phyloP scores from a whole-genome alignment of 2,329 filamentous ascomycete species.

The Beauveria bassiana region DNA sequence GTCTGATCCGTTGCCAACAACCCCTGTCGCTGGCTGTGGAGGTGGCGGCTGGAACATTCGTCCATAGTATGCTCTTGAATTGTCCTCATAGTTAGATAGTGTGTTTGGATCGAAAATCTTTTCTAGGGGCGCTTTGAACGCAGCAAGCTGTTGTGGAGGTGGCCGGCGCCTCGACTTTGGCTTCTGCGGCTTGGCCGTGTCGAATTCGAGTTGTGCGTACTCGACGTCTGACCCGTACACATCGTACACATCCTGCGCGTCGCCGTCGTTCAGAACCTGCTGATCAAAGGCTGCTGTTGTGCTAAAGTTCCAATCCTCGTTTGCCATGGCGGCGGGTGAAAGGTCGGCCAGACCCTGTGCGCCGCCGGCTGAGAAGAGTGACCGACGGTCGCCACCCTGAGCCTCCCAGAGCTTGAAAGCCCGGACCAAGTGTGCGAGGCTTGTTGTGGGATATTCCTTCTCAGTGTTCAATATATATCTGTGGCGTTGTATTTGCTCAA shows the following conservation, averaged over 20 bases:
- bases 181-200: slow-evolving; percentile 45
- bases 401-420: slow-evolving; percentile 71
- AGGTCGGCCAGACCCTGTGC: slow-evolving; percentile 45
- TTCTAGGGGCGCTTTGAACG: slow-evolving; percentile 51
- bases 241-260: slow-evolving; percentile 52
- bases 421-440: slow-evolving; percentile 58
- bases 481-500: slow-evolving; percentile 62
- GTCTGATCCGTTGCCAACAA: slow-evolving; percentile 35
- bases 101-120: slow-evolving; percentile 61
- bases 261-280: slow-evolving; percentile 43
- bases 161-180: slow-evolving; percentile 45
- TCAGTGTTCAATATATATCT: slow-evolving; percentile 59
- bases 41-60: slow-evolving; percentile 30
- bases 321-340: slow-evolving; percentile 36
- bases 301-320: slow-evolving; percentile 62
- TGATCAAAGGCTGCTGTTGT: slow-evolving; percentile 58
- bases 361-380: slow-evolving; percentile 52
- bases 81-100: slow-evolving; percentile 56
- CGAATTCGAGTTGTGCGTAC: slow-evolving; percentile 35
- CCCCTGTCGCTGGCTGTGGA: slow-evolving; percentile 10
- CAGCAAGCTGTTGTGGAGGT: slow-evolving; percentile 50
- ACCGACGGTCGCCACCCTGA: slow-evolving; percentile 61
- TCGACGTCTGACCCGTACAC: slow-evolving; percentile 53
- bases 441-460: slow-evolving; percentile 54
- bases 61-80: slow-evolving; percentile 54